Base-by-base conservation (phyloP, 768 basidiomycete genomes). In the Crassisporium funariophilum region DNA sequence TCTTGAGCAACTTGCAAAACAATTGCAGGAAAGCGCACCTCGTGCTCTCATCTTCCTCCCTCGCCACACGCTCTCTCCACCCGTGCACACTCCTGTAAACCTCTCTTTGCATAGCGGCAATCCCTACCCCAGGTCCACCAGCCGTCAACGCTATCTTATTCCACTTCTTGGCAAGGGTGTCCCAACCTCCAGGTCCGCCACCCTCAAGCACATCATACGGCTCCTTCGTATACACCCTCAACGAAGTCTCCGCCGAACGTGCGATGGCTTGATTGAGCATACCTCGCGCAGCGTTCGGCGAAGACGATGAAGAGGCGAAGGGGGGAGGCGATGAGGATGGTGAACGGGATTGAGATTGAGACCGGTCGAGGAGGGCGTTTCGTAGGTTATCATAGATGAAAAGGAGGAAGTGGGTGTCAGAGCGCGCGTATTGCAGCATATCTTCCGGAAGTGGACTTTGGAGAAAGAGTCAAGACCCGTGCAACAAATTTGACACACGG, bases 341-440 rank as follows among this genome's bases (percentile, higher is more conserved):
- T 3, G 65, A 61, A 0, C 65, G 71, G 29, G 69, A 71, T 31
- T 68, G 67, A 0, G 74, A 68, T 37, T 57, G 65, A 10, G 73
- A 79, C n/a, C 80, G 81, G 60, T 88, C 84, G n/a, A 95, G 72
- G 9, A 97, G 86, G 1, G 87, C 86, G 60, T 90, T 88, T 10
- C 93, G 88, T 4, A 98, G 80, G 55, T 84, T 81, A 68, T 98
- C 94, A 65, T 94, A 98, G 58, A 98, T 84, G 68, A 82, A 91
- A 21, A 99, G 73, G 2, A 99, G 79, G 70, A 88, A 98, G 65
- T 98, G 97, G 0, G 95, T 99, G 65, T 99, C 97, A 1, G 92
- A 91, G 21, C 93, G 86, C 2, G 97, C 97, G 62, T 98, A 99
- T 43, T 79, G 71, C 15, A 92, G 68, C 94, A 99, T 97, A 55